A percentile compares a stretch with the other conserved stretches of the same genome.
Evolutionary conservation across 2,329 filamentous ascomycete species (phyloP).

Genomic region (Tolypocladium ovalisporum): DNA sequence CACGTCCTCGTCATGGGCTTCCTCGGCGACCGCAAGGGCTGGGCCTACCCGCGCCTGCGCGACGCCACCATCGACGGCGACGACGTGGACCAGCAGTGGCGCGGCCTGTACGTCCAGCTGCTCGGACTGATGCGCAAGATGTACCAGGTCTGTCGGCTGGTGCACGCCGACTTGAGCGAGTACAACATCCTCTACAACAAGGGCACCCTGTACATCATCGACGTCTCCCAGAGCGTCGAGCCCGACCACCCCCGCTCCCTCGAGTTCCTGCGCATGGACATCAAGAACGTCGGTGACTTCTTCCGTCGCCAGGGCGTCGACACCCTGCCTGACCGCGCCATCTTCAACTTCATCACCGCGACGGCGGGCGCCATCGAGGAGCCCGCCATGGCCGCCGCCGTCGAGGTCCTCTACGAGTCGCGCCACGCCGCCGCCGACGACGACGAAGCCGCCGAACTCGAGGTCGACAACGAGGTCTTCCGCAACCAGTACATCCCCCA

Average conservation of each 20-base stretch:
- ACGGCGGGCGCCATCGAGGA: conserved; percentile 49
- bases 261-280: conserved; percentile 95
- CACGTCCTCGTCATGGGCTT: conserved; percentile 95
- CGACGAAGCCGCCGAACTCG: conserved; percentile 45
- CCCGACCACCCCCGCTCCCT: conserved; percentile 87
- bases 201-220: conserved; percentile 78
- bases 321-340: conserved; percentile 63
- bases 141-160: conserved; percentile 84
- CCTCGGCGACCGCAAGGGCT: conserved; percentile 75
- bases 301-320: conserved; percentile 81
- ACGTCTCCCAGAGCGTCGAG: conserved; percentile 95
- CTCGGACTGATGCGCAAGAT: conserved; percentile 83
- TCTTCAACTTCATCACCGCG: conserved; percentile 74
- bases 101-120: conserved; percentile 68
- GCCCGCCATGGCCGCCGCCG: conserved; percentile 44
- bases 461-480: conserved; percentile 86
- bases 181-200: conserved; percentile 94
- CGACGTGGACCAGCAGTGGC: conserved; percentile 63
- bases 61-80: conserved; percentile 68
- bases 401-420: conserved; percentile 58
- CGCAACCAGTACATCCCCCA: conserved; percentile 94
- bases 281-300: conserved; percentile 93
- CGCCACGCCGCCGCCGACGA: conserved; percentile 38
- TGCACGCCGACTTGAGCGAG: conserved; percentile 94
- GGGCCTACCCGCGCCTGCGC: conserved; percentile 77